Evolutionary conservation across 139 green algal genomes (phyloP).

Genomic region (Chlorella sp.): DNA sequence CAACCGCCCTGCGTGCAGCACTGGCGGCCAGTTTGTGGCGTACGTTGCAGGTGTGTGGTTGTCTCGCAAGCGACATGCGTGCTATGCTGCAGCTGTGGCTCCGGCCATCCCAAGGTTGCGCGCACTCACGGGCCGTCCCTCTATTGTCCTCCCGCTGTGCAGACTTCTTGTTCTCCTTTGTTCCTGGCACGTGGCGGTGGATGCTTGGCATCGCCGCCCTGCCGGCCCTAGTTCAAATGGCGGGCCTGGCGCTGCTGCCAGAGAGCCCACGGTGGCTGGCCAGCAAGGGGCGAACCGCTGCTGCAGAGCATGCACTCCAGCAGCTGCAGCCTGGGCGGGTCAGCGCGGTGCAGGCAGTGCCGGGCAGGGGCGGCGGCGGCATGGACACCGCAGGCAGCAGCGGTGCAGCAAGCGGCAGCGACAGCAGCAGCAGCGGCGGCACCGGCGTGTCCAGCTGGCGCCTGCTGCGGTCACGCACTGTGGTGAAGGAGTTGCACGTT

Average conservation of each 20-base stretch:
- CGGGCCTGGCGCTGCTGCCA: slow-evolving; percentile 63
- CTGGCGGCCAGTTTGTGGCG: slow-evolving; percentile 67
- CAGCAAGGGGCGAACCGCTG: slow-evolving; percentile 16
- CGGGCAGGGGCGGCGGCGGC: neutral
- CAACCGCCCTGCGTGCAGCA: neutral
- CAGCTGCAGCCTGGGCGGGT: slow-evolving; percentile 17
- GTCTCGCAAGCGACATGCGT: too few species aligned
- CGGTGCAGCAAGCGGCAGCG: neutral
- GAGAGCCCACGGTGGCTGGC: slow-evolving; percentile 71
- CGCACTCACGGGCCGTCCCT: too few species aligned
- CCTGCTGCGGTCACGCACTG: neutral
- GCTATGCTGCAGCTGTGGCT: too few species aligned
- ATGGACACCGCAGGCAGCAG: neutral
- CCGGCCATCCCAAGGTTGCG: too few species aligned
- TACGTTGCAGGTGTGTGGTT: slow-evolving; percentile 59
- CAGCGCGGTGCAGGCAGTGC: too few species aligned
- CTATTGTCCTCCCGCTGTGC: too few species aligned
- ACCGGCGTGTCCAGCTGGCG: neutral
- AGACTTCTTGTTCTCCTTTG: slow-evolving; percentile 69
- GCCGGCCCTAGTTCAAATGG: slow-evolving; percentile 62
- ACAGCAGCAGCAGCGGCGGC: neutral
- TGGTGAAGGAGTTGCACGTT: slow-evolving; percentile 40
- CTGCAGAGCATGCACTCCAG: neutral
- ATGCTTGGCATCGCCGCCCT: slow-evolving; percentile 79
- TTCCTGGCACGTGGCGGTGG: slow-evolving; percentile 79